Evolutionary conservation across 148 eudicot genomes (phyloP).

Genomic region (Rhododendron williamsianum): DNA sequence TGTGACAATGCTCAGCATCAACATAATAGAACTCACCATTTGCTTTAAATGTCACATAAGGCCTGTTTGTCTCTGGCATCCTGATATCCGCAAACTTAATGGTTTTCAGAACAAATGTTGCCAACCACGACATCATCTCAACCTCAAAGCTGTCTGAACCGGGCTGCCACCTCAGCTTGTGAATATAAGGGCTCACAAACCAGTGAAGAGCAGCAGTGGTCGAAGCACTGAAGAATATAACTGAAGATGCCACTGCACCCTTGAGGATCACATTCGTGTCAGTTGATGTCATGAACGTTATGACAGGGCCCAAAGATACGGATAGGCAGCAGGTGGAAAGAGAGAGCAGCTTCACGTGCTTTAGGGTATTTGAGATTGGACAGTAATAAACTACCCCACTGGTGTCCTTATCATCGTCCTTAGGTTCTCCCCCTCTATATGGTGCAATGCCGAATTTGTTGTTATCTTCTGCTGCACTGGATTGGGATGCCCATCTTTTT

Average conservation of each 20-base stretch:
- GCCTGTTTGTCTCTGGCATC: conserved; percentile 69
- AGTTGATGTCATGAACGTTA: conserved; percentile 88
- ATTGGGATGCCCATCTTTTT: conserved; percentile 56
- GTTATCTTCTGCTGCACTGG: conserved; percentile 43
- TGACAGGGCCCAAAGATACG: conserved; percentile 80
- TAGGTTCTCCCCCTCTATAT: conserved; percentile 24
- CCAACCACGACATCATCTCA: conserved; percentile 93
- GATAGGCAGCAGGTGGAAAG: conserved; percentile 97
- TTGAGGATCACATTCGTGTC: conserved; percentile 75
- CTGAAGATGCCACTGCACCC: conserved; percentile 90
- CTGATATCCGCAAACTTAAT: conserved; percentile 71
- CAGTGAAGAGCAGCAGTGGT: conserved; percentile 88
- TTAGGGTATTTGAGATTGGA: conserved; percentile 78
- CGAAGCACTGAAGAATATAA: conserved; percentile 83
- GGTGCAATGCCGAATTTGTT: conserved; percentile 83
- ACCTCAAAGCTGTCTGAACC: conserved; percentile 90
- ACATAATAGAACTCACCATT: conserved; percentile 63
- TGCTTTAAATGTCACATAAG: conserved; percentile 80
- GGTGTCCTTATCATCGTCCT: conserved; percentile 36
- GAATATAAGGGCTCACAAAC: conserved; percentile 95
- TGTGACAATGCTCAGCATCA: conserved; percentile 74
- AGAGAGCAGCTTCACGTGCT: conserved; percentile 88
- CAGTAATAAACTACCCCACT: conserved; percentile 48
- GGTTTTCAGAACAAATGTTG: conserved; percentile 52
- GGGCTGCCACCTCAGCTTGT: conserved; percentile 84